phyloP scores from a whole-genome alignment of 2,329 filamentous ascomycete genomes.

The Purpureocillium takamizusanense region DNA sequence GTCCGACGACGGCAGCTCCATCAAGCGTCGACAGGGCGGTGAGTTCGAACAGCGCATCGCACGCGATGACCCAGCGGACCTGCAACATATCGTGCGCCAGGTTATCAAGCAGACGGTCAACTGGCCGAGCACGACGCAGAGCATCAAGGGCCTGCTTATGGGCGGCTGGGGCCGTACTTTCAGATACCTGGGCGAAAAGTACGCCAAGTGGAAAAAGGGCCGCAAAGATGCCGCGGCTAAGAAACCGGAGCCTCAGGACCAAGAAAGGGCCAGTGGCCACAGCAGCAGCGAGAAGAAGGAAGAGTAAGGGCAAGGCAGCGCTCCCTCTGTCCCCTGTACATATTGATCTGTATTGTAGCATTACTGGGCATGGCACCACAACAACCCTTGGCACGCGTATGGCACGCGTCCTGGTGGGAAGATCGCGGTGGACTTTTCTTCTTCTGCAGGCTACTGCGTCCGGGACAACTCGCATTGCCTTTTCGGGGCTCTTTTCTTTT shows the following conservation, averaged over 20 bases:
- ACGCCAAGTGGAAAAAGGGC: conserved; percentile 51
- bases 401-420: neutral
- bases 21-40: conserved; percentile 69
- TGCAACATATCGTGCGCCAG: conserved; percentile 61
- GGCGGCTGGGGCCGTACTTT: conserved; percentile 61
- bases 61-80: conserved; percentile 52
- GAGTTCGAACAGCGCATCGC: conserved; percentile 83
- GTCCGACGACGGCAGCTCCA: conserved; percentile 58
- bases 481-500: too few relatives aligned
- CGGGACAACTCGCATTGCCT: too few relatives aligned
- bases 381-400: too few relatives aligned
- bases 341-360: too few relatives aligned
- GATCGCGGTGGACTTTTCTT: too few relatives aligned
- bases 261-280: neutral
- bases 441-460: too few relatives aligned
- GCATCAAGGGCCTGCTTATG: conserved; percentile 73
- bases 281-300: neutral
- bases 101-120: conserved; percentile 82
- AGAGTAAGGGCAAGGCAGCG: neutral
- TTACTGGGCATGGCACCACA: too few relatives aligned
- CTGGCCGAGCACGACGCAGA: conserved; percentile 88
- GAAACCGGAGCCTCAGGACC: neutral
- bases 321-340: too few relatives aligned
- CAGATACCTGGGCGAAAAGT: conserved; percentile 78
- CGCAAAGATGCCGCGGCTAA: conserved; percentile 16